Percentiles rank a stretch among this genome's conserved stretches.
Conservation (phyloP, 306 rosid species). For the Vicia sativa region DNA sequence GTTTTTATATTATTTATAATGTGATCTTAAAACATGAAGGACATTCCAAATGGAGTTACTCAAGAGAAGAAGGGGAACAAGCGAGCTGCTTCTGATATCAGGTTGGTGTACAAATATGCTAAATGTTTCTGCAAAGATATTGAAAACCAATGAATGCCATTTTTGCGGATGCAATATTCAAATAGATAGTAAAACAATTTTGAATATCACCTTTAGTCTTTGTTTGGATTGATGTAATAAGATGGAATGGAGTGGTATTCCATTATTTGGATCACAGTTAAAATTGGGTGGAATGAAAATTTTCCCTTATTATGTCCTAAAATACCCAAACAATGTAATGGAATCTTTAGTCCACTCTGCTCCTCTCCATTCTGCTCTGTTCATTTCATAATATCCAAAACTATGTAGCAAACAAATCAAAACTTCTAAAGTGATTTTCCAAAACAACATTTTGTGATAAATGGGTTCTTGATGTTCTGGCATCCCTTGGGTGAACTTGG, state of each 20-base stretch:
- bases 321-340: too few species aligned
- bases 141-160: neutral
- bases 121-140: neutral
- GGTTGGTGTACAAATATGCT: constrained; percentile 52
- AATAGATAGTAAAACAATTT: neutral
- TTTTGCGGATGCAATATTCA: neutral
- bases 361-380: too few species aligned
- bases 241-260: too few species aligned
- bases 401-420: too few species aligned
- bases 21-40: constrained; percentile 49
- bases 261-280: too few species aligned
- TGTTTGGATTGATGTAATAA: too few species aligned
- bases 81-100: constrained; percentile 67
- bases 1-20: constrained; percentile 1
- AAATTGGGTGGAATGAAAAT: too few species aligned
- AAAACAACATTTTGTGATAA: too few species aligned
- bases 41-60: constrained; percentile 70
- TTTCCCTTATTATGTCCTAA: too few species aligned
- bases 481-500: neutral
- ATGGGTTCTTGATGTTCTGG: constrained; percentile 7
- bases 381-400: too few species aligned
- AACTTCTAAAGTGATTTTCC: too few species aligned
- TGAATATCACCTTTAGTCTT: neutral
- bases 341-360: too few species aligned
- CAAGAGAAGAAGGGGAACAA: constrained; percentile 89